Evolutionary conservation across 345 rosid species (phyloP).

Genomic region (Melaleuca quinquenervia): DNA sequence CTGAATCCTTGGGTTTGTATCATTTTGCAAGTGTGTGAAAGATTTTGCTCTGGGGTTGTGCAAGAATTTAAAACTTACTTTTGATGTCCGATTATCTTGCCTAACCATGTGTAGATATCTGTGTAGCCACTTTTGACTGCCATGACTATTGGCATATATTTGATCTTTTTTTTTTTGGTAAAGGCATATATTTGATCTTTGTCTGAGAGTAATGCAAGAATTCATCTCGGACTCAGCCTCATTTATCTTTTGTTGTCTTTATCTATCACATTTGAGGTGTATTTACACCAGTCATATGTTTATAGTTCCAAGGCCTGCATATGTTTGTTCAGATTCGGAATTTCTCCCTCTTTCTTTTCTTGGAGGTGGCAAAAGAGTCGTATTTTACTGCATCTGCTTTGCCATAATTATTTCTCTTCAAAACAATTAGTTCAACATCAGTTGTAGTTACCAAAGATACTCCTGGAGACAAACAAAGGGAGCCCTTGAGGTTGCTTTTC

Average conservation of each 20-base stretch:
- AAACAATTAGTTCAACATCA: neutral
- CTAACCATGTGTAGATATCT: neutral
- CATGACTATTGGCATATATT: neutral
- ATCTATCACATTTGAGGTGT: neutral
- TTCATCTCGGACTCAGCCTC: neutral
- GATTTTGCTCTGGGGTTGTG: neutral
- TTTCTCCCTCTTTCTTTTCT: neutral
- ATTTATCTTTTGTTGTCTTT: neutral
- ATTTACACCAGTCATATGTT: neutral
- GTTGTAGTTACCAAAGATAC: neutral
- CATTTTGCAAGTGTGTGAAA: neutral
- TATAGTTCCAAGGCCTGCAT: neutral
- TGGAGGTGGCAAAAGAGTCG: neutral
- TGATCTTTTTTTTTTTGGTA: no score
- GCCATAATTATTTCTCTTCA: neutral
- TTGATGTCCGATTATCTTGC: neutral
- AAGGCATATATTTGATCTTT: neutral
- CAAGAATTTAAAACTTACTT: neutral
- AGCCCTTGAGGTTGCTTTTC: neutral
- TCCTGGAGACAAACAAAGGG: neutral
- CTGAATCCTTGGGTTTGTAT: neutral
- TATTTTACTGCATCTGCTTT: neutral
- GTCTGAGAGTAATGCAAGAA: neutral
- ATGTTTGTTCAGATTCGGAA: neutral
- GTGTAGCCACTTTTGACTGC: neutral